Evolutionary conservation across 2,329 filamentous ascomycete genomes (phyloP), one percentile per base, ranked within the genome.

Genomic region (Colletotrichum destructivum): DNA sequence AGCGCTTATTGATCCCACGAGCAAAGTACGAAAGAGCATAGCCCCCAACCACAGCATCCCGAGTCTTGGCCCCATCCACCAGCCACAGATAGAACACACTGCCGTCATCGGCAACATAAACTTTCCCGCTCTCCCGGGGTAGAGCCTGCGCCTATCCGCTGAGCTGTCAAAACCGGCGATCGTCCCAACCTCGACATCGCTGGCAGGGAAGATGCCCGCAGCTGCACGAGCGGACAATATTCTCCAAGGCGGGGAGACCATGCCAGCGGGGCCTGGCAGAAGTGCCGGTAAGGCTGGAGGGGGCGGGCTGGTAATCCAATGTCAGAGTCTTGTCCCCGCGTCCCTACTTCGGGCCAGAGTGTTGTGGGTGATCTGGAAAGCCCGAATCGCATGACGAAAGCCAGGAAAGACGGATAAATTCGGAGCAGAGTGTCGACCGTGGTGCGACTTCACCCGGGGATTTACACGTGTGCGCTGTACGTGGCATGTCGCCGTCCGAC

Each of bases 121-220:
- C 44, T 16, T 49, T 35, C 8, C 6, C 7, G 16, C 26, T 49
- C 44, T 38, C 31, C 26, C 8, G 26, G 12, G 26, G 44, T 5
- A 49, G 12, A 16, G 15, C 26, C 44, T n/a, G 31, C 18, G 7
- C 11, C 16, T 12, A 7, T 13, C 23, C 31, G 44, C 1, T 40
- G 46, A 40, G 13, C 16, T 62, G 46, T 51, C 46, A 51, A 51
- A 23, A 6, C 18, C 11, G 2, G 13, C 59, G 16, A n/a, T 21
- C 13, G 11, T 40, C 46, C 59, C 18, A 31, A 9, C 18, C n/a
- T 40, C 13, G 21, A 38, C 5, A 16, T 49, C 8, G 2, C 3
- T 15, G 13, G 26, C 60, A 40, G 35, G 46, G 60, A n/a, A 51
- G 13, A 62, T 49, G 26, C 59, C 12, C 60, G 60, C 8, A 62